These are phyloP conservation scores for Geotrichum histeridarum DNA, from an alignment of 1,139 yeast genomes.

Conservation along the genomic window DNA sequence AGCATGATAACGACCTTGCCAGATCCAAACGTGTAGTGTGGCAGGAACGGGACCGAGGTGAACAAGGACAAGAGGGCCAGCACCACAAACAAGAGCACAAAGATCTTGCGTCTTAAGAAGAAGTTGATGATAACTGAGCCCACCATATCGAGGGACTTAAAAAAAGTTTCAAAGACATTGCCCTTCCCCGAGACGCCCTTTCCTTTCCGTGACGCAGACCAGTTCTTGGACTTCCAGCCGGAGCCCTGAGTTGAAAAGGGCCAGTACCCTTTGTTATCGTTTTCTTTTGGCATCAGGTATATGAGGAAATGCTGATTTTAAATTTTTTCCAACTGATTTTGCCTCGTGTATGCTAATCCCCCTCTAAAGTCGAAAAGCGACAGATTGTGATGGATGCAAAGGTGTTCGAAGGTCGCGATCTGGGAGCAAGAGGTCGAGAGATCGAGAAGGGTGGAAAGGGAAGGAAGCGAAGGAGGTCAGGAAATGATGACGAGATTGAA, in stretches of 20 bases:
- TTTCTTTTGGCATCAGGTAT: slow-evolving; percentile 15
- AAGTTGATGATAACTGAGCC: slow-evolving; percentile 8
- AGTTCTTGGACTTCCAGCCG: slow-evolving; percentile 10
- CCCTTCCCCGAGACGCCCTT: slow-evolving; percentile 9
- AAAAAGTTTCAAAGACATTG: not conserved
- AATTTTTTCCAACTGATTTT: too few species aligned
- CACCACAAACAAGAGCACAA: slow-evolving; percentile 30
- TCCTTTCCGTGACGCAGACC: slow-evolving; percentile 16
- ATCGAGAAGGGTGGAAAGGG: too few species aligned
- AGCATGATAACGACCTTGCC: slow-evolving; percentile 75
- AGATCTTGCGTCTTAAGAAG: slow-evolving; percentile 25
- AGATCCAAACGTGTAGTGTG: slow-evolving; percentile 37
- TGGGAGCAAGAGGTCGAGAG: too few species aligned
- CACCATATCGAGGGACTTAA: slow-evolving; percentile 1
- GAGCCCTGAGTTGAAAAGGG: not conserved
- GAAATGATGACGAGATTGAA: too few species aligned
- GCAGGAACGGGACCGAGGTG: slow-evolving; percentile 39
- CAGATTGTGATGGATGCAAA: too few species aligned
- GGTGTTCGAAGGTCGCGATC: too few species aligned
- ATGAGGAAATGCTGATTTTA: too few species aligned
- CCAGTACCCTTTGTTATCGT: slow-evolving; percentile 12
- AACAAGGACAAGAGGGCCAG: slow-evolving; percentile 35
- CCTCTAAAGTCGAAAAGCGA: too few species aligned
- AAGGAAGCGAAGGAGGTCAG: too few species aligned
- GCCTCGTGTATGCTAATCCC: too few species aligned